Evolutionary conservation across 352 stramenopile species (phyloP), one percentile per base, ranked within the genome.

Genomic region (Globisporangium viniferum): DNA sequence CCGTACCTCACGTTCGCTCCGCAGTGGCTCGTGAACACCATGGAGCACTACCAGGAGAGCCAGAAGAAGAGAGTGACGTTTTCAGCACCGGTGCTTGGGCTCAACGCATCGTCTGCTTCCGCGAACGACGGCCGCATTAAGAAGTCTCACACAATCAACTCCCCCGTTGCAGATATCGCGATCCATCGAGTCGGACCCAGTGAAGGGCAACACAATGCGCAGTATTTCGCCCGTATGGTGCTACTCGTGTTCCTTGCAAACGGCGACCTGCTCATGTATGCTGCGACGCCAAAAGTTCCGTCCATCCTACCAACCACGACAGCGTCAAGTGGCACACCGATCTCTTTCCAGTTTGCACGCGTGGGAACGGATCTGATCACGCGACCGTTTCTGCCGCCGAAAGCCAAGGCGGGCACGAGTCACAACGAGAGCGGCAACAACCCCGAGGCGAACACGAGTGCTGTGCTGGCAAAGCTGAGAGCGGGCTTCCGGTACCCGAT

Each of bases 401-500:
- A 90, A 63, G 68, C 82, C 10, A 88, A 83, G 39, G 66, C 77
- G 3, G 76, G 68, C 31, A 67, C 72, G 15, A 75, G 63, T 22
- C 80, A 91, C 62, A 85, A 86, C 33, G 78, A 89, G 29, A 75
- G 68, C 51, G 73, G 72, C 10, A 83, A 73, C 48, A 88, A 81
- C 18, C 71, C 75, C 0, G 83, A 92, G 53, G 78, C 79, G 6
- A 94, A 88, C 62, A 91, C 86, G 5, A 85, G 73, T 4, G 84
- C 86, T 6, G 77, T 94, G 9, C 63, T 93, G 7, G 78, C 82
- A 5, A 93, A 93, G 51, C 81, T 95, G 9, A 81, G 84, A 18
- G 82, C 81, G 54, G 85, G 82, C 0, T 96, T 96, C 62, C 85
- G 88, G 20, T 96, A 96, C 68, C 86, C 88, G 22, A 96, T 96